Percentiles rank a stretch among this genome's conserved stretches.
These are phyloP conservation scores for Fusarium sterilihyphosum DNA, from an alignment of 2,329 filamentous ascomycete genomes.

Conservation along the genomic window DNA sequence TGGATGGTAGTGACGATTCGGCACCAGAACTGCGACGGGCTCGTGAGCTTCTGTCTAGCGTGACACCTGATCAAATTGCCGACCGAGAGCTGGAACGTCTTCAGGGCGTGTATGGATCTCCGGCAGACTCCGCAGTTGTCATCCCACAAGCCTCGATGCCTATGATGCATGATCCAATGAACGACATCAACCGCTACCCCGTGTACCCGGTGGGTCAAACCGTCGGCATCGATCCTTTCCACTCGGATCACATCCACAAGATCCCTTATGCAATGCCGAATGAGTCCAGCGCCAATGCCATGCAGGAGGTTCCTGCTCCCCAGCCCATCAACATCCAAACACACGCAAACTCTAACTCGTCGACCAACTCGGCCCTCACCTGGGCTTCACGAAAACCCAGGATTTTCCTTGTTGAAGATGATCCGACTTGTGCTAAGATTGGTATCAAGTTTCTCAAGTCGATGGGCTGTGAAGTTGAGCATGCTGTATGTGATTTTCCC, in stretches of 20 bases:
- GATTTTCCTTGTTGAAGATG: constrained; percentile 90
- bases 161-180: constrained; percentile 64
- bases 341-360: constrained; percentile 34
- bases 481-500: constrained; percentile 63
- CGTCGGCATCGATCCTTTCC: constrained; percentile 94
- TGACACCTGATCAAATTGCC: constrained; percentile 61
- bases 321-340: constrained; percentile 43
- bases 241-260: constrained; percentile 92
- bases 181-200: constrained; percentile 67
- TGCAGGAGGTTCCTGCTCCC: constrained; percentile 55
- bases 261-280: constrained; percentile 85
- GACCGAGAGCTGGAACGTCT: constrained; percentile 67
- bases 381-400: constrained; percentile 75
- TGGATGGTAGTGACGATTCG: constrained; percentile 58
- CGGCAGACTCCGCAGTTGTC: constrained; percentile 61
- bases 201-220: constrained; percentile 93
- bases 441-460: constrained; percentile 73
- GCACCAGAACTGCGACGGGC: constrained; percentile 65
- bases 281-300: constrained; percentile 51
- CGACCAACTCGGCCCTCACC: constrained; percentile 53
- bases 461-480: constrained; percentile 74
- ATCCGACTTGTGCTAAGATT: constrained; percentile 73
- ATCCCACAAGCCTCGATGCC: constrained; percentile 55
- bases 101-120: constrained; percentile 63
- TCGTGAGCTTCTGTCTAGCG: constrained; percentile 64